Evolutionary conservation across 2,329 filamentous ascomycete species (phyloP), one percentile per base, ranked within the genome.

Genomic region (Xylaria sp.): DNA sequence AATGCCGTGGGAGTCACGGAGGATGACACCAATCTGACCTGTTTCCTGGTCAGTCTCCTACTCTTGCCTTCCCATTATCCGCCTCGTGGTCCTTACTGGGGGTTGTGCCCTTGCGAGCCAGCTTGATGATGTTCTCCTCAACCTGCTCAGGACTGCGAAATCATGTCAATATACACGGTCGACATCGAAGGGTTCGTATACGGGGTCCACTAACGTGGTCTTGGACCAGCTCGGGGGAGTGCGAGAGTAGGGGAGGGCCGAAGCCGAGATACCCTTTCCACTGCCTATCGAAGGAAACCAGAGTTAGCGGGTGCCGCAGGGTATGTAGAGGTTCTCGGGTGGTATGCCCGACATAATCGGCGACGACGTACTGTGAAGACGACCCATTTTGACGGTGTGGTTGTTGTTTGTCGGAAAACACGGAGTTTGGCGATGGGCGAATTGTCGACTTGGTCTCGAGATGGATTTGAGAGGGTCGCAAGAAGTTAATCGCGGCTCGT

Each of bases 101-200:
- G 13, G 93, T 96, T 72, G 91, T 91, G 83, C 95, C 94, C 90
- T 97, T 97, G 84, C 91, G 92, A 76, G 94, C 94, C 78, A 97
- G 90, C 85, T 96, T 96, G 83, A 90, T 92, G 83, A 99, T 99
- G 84, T 97, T 92, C 78, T 99, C 94, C 73, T 96, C 91, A 78
- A 99, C 92, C 83, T 96, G 91, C 75, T 97, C 92, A 76, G 94
- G 92, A 72, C 61, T 63, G 48, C 35, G 19, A 42, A 4, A 50
- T 42, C 4, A 42, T 23, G 16, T 63, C 35, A 63, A 55, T 39
- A 55, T 39, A 49, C 54, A 49, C n/a, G 7, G 30, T 44, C 1
- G 1, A 47, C 5, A 47, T 50, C 42, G 42, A 35, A n/a, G 9
- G 35, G 39, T 39, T 51, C n/a, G 34, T 59, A 11, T 50, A 47